Conservation (phyloP, 768 basidiomycete species). For the Naematelia encephala region DNA sequence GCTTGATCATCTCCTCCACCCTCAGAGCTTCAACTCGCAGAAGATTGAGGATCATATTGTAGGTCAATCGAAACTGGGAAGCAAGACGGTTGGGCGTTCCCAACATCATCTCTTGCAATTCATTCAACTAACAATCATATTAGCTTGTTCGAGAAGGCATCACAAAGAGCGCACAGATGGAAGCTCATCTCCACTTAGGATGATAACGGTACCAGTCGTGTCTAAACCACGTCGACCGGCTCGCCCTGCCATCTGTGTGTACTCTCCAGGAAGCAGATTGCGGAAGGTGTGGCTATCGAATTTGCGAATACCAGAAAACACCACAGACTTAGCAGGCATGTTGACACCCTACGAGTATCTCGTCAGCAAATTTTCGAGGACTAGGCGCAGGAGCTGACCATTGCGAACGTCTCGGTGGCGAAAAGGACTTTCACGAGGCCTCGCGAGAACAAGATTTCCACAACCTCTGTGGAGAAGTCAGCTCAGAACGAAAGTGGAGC, state of each 20-base stretch:
- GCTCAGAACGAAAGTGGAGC: neutral
- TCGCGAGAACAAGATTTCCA: constrained; percentile 91
- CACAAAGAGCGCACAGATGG: constrained; percentile 66
- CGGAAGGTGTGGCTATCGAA: constrained; percentile 92
- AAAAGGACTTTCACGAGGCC: constrained; percentile 95
- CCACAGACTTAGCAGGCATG: constrained; percentile 97
- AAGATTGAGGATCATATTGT: constrained; percentile 98
- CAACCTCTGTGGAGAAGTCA: constrained; percentile 60
- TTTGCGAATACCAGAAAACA: constrained; percentile 90
- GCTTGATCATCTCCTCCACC: constrained; percentile 99
- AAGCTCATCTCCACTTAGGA: constrained; percentile 70
- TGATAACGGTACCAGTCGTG: constrained; percentile 90
- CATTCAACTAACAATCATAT: constrained; percentile 59
- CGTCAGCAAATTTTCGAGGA: neutral
- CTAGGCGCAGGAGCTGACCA: constrained; percentile 60
- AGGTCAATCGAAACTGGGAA: constrained; percentile 95
- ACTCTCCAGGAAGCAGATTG: constrained; percentile 58
- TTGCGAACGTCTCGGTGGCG: constrained; percentile 98
- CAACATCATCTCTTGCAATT: constrained; percentile 82
- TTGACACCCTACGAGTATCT: constrained; percentile 75
- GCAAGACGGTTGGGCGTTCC: constrained; percentile 87
- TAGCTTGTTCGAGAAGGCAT: neutral
- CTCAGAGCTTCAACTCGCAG: constrained; percentile 90
- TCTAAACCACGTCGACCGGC: constrained; percentile 95
- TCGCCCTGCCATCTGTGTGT: constrained; percentile 98